phyloP scores from a whole-genome alignment of 768 basidiomycete species.

The Rhodotorula diobovata region DNA sequence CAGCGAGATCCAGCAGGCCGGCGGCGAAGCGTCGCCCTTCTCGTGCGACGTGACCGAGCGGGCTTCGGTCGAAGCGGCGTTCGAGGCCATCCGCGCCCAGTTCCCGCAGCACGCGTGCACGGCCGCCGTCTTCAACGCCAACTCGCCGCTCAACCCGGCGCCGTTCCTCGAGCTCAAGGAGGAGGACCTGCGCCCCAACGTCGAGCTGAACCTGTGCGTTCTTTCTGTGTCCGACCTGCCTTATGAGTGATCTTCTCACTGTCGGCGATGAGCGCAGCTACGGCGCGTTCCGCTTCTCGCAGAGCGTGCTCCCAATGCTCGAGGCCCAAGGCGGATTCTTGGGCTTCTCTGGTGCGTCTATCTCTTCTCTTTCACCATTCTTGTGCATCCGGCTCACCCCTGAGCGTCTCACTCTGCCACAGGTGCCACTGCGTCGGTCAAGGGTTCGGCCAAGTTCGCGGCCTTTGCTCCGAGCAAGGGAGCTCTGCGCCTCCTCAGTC shows the following conservation, averaged over 20 bases:
- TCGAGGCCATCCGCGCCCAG: constrained; percentile 26
- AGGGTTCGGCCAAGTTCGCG: constrained; percentile 39
- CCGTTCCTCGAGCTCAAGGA: constrained; percentile 42
- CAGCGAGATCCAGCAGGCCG: constrained; percentile 10
- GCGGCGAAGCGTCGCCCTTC: constrained; percentile 39
- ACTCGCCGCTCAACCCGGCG: constrained; percentile 32
- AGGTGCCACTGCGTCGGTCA: constrained; percentile 34
- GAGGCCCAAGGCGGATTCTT: constrained; percentile 31
- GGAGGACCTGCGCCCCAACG: constrained; percentile 11
- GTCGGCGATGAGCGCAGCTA: not conserved
- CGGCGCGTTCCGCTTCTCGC: constrained; percentile 41
- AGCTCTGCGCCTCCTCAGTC: constrained; percentile 26
- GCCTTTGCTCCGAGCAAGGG: constrained; percentile 43
- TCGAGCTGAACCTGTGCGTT: constrained; percentile 29
- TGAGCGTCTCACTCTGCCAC: too few species aligned
- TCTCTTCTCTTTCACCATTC: too few species aligned
- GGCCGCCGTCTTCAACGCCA: constrained; percentile 41
- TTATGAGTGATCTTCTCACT: not conserved
- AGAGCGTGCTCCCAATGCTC: constrained; percentile 25
- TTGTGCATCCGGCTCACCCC: too few species aligned
- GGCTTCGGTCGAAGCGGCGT: constrained; percentile 29
- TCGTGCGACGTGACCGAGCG: constrained; percentile 30
- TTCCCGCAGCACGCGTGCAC: constrained; percentile 28
- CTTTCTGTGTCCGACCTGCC: not conserved
- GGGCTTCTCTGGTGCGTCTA: constrained; percentile 41